Conservation (phyloP, 306 rosid species). For the Carpinus fangiana region DNA sequence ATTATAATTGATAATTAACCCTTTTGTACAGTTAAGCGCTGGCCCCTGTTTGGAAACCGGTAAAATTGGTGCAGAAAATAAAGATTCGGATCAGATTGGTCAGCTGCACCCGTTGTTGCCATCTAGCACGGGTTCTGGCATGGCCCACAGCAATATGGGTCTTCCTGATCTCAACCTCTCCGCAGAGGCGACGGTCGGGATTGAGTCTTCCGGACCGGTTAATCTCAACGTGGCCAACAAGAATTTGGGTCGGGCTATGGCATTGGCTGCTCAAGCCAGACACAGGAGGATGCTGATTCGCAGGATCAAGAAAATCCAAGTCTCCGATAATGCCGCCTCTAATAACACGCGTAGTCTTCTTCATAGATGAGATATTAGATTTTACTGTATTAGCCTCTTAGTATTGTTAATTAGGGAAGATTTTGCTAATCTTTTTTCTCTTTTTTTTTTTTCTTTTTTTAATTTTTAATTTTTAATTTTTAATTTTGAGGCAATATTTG, state of each 20-base stretch:
- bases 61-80: not conserved
- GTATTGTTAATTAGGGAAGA: not conserved
- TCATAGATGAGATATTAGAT: slow-evolving; percentile 5
- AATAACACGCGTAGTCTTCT: not conserved
- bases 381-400: not conserved
- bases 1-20: not conserved
- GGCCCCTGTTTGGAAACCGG: slow-evolving; percentile 11
- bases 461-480: no score
- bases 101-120: slow-evolving; percentile 22
- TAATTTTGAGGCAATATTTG: not conserved
- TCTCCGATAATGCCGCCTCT: slow-evolving; percentile 2
- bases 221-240: slow-evolving; percentile 21
- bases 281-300: slow-evolving; percentile 49
- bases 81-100: slow-evolving; percentile 26
- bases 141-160: not conserved
- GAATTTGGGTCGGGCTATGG: slow-evolving; percentile 25
- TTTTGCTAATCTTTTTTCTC: not conserved
- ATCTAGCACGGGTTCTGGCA: not conserved
- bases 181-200: not conserved
- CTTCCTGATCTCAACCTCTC: slow-evolving; percentile 55
- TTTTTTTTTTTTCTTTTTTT: no score
- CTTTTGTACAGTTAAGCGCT: slow-evolving; percentile 34
- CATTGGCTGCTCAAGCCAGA: slow-evolving; percentile 43
- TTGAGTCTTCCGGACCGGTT: slow-evolving; percentile 24
- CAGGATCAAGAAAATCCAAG: slow-evolving; percentile 35